These are phyloP conservation scores for Allium sativum DNA, from an alignment of 106 monocot species.

Conservation along the genomic window DNA sequence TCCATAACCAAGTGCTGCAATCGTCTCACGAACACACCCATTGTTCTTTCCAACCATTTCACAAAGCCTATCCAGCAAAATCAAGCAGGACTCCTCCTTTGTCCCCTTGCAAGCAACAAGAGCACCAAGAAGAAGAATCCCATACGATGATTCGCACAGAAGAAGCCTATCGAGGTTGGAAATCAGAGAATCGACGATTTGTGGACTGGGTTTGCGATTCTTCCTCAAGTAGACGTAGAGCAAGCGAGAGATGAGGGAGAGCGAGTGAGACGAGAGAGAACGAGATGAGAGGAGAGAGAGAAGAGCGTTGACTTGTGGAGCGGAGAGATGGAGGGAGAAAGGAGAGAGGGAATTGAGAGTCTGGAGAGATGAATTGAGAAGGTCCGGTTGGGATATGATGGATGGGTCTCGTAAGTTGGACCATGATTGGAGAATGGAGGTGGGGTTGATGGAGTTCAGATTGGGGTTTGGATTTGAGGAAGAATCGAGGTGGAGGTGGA, in stretches of 20 bases:
- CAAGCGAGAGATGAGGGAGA: conserved; percentile 28
- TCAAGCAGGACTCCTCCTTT: too few species aligned
- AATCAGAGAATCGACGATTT: conserved; percentile 13
- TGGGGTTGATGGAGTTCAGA: conserved; percentile 1
- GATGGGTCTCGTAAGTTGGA: conserved; percentile 30
- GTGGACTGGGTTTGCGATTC: conserved; percentile 30
- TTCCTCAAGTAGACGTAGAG: conserved; percentile 51
- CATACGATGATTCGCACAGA: neutral
- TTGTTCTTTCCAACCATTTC: neutral
- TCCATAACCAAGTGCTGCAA: conserved; percentile 52
- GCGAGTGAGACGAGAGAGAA: conserved; percentile 8
- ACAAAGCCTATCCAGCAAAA: neutral
- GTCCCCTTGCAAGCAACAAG: too few species aligned
- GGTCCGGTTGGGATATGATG: conserved; percentile 6
- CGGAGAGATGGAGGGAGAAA: conserved; percentile 10
- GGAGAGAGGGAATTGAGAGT: conserved; percentile 26
- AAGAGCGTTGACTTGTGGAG: conserved; percentile 33
- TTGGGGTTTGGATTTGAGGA: neutral
- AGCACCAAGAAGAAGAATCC: conserved; percentile 23
- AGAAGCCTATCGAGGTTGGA: conserved; percentile 4
- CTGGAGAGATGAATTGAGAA: conserved; percentile 27
- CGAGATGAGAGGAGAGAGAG: conserved; percentile 40
- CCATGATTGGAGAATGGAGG: conserved; percentile 63
- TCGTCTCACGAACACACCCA: conserved; percentile 12
- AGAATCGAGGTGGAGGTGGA: neutral